Evolutionary conservation across 768 basidiomycete genomes (phyloP), one percentile per base, ranked within the genome.

Genomic region (Suillus subalutaceus): DNA sequence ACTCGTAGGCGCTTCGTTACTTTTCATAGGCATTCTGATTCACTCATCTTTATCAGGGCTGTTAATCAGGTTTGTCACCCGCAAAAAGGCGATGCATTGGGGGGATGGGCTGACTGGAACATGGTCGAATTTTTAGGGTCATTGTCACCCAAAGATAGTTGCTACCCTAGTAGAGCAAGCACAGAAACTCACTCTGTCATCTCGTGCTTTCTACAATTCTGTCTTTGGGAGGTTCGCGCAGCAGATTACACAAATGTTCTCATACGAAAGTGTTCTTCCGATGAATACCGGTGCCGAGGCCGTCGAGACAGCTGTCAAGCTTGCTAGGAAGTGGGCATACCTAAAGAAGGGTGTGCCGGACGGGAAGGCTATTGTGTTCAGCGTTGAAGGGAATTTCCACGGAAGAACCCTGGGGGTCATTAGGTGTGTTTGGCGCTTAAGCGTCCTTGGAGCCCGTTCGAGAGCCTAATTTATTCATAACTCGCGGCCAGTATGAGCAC

Each of bases 231-330:
- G 82, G n/a, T 99, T 96, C 77, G 94, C 96, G 1, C 84, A 92
- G 80, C 86, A 88, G 76, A 83, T 98, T 66, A 94, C 91, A 1
- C 80, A 87, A 66, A 86, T 92, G 79, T 95, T 97, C 73, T 90
- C 90, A 15, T 98, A 92, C 77, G 96, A 97, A 68, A 96, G 95
- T 89, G 94, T 97, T 2, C 83, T 99, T 10, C 96, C 97, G 30
- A 97, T 99, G 96, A 99, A 99, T 84, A 99, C 97, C 1, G 97
- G 97, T 56, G 96, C 96, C 1, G 97, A 99, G 74, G 97, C 97
- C 9, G 97, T 99, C 63, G 97, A 99, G 81, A 97, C 96, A 0
- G 88, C 90, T n/a, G 78, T 99, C 76, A 99, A 99, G 84, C 85
- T 99, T 20, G 90, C 97, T 0, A 81, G 97, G 70, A 98, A 98